phyloP scores from a whole-genome alignment of 768 basidiomycete genomes.

The Boletellus ananiceps region DNA sequence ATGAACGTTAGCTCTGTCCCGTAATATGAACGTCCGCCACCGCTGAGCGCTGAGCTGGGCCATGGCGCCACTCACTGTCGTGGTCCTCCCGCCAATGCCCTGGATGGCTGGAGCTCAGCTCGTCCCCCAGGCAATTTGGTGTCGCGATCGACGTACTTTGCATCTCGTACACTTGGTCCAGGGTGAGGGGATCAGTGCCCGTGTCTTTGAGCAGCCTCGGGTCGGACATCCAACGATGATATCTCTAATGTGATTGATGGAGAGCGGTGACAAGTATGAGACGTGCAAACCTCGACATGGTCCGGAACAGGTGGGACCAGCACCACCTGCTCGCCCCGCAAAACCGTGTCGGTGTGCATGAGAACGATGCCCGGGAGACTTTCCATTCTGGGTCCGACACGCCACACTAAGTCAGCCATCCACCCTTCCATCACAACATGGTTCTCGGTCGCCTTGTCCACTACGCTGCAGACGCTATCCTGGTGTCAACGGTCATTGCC shows the following conservation, averaged over 20 bases:
- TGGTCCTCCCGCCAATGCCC: constrained; percentile 83
- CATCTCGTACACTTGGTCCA: constrained; percentile 86
- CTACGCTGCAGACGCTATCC: constrained; percentile 77
- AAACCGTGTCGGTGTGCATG: constrained; percentile 33
- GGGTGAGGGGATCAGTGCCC: constrained; percentile 76
- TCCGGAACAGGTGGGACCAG: constrained; percentile 76
- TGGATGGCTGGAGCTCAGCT: constrained; percentile 26
- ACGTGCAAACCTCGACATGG: constrained; percentile 35
- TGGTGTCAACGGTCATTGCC: constrained; percentile 85
- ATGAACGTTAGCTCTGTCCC: constrained; percentile 81
- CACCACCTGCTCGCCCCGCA: constrained; percentile 64
- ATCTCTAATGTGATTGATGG: constrained; percentile 45
- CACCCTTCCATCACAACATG: constrained; percentile 37
- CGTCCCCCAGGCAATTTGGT: background rate
- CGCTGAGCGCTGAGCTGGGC: background rate
- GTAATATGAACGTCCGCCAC: background rate
- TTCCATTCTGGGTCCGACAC: constrained; percentile 13
- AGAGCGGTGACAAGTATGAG: background rate
- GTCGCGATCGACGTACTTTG: constrained; percentile 52
- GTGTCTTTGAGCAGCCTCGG: constrained; percentile 69
- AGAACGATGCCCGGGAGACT: background rate
- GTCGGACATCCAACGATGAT: constrained; percentile 86
- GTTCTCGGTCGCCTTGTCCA: constrained; percentile 72
- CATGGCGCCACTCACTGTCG: constrained; percentile 51
- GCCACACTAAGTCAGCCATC: no score